Evolutionary conservation across 371 early-diverging fungal genomes (phyloP).

Genomic region (Batkoa obscura): DNA sequence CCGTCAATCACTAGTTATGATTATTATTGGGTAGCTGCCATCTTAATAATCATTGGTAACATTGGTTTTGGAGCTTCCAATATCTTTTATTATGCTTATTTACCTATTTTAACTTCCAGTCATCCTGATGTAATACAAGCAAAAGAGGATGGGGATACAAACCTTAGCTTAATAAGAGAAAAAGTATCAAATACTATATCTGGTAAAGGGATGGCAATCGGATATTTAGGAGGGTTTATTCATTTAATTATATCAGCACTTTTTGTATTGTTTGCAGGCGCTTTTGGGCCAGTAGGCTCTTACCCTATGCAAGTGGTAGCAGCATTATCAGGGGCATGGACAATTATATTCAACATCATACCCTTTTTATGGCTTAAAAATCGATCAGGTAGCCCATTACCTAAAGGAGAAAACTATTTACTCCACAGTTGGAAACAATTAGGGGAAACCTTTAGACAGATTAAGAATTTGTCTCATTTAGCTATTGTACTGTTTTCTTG

Average conservation of each 20-base stretch:
- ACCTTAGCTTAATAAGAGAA: conserved; percentile 7
- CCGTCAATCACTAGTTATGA: conserved; percentile 10
- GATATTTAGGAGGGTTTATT: conserved; percentile 20
- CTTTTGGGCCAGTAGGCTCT: conserved; percentile 10
- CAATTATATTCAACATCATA: too few relatives aligned
- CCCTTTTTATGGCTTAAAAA: too few relatives aligned
- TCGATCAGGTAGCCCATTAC: too few relatives aligned
- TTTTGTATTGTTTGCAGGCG: conserved; percentile 20
- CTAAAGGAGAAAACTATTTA: too few relatives aligned
- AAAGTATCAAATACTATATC: conserved; percentile 23
- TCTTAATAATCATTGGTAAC: conserved; percentile 20
- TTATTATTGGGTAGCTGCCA: conserved; percentile 18
- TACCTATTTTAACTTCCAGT: conserved; percentile 27
- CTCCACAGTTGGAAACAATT: too few relatives aligned
- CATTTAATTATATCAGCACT: conserved; percentile 19
- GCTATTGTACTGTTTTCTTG: conserved; percentile 18
- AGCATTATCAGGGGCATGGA: conserved; percentile 28
- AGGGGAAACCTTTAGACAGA: too few relatives aligned
- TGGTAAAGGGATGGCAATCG: conserved; percentile 20
- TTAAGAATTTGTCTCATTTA: too few relatives aligned
- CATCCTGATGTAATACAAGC: conserved; percentile 16
- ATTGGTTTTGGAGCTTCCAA: conserved; percentile 24
- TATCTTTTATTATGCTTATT: conserved; percentile 35
- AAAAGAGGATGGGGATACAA: conserved; percentile 2
- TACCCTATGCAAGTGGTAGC: conserved; percentile 18